phyloP scores from a whole-genome alignment of 2,329 filamentous ascomycete genomes.

The Pseudocercospora eumusae region DNA sequence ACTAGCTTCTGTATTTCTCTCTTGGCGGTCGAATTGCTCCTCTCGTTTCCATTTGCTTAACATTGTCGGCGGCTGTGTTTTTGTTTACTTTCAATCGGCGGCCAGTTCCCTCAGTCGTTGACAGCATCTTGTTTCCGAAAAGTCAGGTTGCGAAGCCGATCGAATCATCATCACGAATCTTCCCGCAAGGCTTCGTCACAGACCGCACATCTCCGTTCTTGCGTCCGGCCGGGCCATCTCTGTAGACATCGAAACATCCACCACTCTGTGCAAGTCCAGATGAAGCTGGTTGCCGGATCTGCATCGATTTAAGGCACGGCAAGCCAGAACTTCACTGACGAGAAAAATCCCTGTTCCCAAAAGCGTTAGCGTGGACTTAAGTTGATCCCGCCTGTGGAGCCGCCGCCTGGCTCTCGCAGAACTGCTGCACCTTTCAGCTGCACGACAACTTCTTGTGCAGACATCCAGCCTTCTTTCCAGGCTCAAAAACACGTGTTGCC shows the following conservation, averaged over 20 bases:
- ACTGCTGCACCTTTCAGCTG: conserved; percentile 8
- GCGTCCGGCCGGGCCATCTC: not conserved
- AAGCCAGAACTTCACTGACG: not conserved
- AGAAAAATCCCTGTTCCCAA: not conserved
- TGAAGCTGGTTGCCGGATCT: not conserved
- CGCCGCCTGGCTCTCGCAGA: conserved; percentile 6
- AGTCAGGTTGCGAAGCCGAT: not conserved
- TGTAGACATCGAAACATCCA: not conserved
- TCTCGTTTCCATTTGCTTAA: conserved; percentile 24
- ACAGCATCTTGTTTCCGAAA: conserved; percentile 12
- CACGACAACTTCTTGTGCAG: conserved; percentile 6
- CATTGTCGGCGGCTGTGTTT: conserved; percentile 25
- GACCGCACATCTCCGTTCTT: not conserved
- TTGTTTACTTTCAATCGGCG: conserved; percentile 22
- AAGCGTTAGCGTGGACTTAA: conserved; percentile 4
- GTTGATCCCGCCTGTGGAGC: not conserved
- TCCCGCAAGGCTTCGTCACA: not conserved
- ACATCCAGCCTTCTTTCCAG: not conserved
- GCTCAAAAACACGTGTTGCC: conserved; percentile 5
- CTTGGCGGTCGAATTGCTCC: conserved; percentile 27
- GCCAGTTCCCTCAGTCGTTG: conserved; percentile 18
- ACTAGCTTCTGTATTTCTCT: conserved; percentile 19
- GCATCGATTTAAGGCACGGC: not conserved
- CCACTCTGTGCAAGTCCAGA: not conserved
- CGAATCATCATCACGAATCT: not conserved